Conservation (phyloP, 2,329 filamentous ascomycete species). For the Ustulina deusta region DNA sequence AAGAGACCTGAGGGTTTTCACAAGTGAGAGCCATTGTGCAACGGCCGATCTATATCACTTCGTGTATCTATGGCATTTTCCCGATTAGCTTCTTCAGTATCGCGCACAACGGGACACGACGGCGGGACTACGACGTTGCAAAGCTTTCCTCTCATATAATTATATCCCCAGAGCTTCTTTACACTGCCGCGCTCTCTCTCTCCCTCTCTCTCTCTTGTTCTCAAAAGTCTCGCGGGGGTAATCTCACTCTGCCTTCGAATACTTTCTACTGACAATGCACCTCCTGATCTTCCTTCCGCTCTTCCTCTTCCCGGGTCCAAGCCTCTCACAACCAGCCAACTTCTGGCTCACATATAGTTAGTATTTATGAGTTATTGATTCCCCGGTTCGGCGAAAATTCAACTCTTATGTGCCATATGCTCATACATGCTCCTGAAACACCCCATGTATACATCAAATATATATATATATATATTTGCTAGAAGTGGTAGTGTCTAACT, state of each 20-base stretch:
- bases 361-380: no score
- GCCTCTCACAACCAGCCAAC: background rate
- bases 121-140: background rate
- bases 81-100: background rate
- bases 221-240: background rate
- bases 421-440: no score
- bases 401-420: no score
- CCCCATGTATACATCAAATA: no score
- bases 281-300: background rate
- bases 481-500: no score
- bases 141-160: background rate
- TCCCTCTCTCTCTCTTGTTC: background rate
- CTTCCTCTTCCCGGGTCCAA: background rate
- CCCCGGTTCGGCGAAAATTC: no score
- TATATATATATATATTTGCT: no score
- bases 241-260: background rate
- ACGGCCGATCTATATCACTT: background rate
- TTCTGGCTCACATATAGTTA: conserved; percentile 18
- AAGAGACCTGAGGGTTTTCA: no score
- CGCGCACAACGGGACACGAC: background rate
- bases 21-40: no score
- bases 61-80: background rate
- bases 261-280: conserved; percentile 1
- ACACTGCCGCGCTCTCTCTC: background rate
- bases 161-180: background rate